A percentile compares a stretch with the other conserved stretches of the same genome.
These are phyloP conservation scores for Podosphaera xanthii DNA, from an alignment of 2,329 filamentous ascomycete genomes.

Conservation along the genomic window DNA sequence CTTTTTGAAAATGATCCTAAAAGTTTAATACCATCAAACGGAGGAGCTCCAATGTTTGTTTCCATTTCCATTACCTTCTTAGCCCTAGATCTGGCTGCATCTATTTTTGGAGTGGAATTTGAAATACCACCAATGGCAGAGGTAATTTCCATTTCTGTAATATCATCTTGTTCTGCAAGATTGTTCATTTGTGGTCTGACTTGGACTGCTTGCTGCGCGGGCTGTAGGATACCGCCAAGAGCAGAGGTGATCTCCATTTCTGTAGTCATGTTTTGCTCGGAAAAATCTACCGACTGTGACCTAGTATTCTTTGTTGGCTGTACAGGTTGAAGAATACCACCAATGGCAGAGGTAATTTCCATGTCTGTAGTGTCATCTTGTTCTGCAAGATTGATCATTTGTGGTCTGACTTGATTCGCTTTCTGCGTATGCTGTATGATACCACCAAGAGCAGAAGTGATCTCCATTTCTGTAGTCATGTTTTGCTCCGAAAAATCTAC, in stretches of 20 bases:
- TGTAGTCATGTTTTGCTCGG: conserved; percentile 22
- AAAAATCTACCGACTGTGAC: background rate
- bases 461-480: conserved; percentile 33
- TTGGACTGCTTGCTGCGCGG: conserved; percentile 16
- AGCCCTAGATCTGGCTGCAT: too few species aligned
- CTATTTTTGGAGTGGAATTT: background rate
- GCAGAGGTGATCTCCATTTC: conserved; percentile 42
- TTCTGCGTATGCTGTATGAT: conserved; percentile 22
- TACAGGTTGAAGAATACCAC: conserved; percentile 22
- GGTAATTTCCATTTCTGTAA: background rate
- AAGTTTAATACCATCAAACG: too few species aligned
- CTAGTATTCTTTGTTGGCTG: conserved; percentile 20
- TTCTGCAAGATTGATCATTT: background rate
- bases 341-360: conserved; percentile 40
- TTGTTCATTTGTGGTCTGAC: background rate
- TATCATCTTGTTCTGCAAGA: too few species aligned
- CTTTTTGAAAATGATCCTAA: too few species aligned
- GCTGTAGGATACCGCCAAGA: conserved; percentile 29
- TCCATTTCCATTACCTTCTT: conserved; percentile 18
- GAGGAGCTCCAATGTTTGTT: conserved; percentile 16
- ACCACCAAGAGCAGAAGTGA: conserved; percentile 32
- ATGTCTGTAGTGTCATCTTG: conserved; percentile 18
- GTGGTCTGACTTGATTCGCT: background rate
- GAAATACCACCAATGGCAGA: background rate
- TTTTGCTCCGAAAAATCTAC: conserved; percentile 18